Evolutionary conservation across 192 early-diverging fungal genomes (phyloP), one percentile per base, ranked within the genome.

Genomic region (Linnemannia zychae): DNA sequence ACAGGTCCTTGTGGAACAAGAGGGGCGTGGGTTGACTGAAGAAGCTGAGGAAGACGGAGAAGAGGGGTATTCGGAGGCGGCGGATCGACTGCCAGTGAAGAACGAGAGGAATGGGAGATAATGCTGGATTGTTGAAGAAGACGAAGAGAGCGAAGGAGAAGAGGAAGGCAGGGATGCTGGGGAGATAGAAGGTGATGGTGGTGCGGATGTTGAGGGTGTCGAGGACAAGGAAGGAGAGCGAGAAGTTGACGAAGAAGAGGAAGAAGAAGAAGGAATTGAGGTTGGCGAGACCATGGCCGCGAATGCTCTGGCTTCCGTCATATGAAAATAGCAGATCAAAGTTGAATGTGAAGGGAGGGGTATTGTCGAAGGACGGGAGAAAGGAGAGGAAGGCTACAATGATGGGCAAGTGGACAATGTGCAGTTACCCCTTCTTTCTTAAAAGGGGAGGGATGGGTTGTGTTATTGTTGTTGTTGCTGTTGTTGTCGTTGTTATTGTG

Each of bases 291-390:
- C 76, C 77, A 85, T 85, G 74, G 74, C 49, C 71, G 83, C 83
- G 60, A 85, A 85, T 52, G 77, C 77, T 73, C 78, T 74, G 76
- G 74, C 68, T 85, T 85, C 83, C 76, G 82, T 76, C 83, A 85
- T 85, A 85, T 85, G 83, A 85, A 72, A 78, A 71, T 74, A 15
- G 34, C 24, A 63, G 50, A 22, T 78, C 52, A 40, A 48, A 37
- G 18, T 76, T 76, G 28, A 11, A 3, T 68, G 57, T 48, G 16
- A 13, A 15, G 46, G 46, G 34, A 63, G 57, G 57, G 67, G 67
- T 17, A 20, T 38, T 20, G 22, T n/a, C n/a, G 67, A 22, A 12
- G 60, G 60, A 65, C 18, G 37, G 67, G 22, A 40, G 31, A 68
- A 68, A 40, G 11, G 36, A 68, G 37, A 22, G 20, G 3, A 44